phyloP scores from a whole-genome alignment of 345 rosid species.

The Xanthoceras sorbifolium region DNA sequence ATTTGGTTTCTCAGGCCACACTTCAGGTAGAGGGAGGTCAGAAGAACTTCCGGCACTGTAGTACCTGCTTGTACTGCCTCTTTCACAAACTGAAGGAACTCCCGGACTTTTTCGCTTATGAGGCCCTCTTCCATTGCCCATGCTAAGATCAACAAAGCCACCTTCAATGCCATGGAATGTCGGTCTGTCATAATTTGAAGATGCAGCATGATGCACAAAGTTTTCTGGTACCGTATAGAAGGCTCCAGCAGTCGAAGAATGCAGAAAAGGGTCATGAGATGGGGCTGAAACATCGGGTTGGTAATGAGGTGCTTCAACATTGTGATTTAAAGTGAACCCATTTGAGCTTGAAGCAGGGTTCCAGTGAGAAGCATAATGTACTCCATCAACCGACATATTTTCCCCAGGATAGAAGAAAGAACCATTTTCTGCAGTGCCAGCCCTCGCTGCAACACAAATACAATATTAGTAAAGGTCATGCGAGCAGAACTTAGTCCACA shows the following conservation, averaged over 20 bases:
- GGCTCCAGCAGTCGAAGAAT: constrained; percentile 41
- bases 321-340: constrained; percentile 48
- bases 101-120: constrained; percentile 82
- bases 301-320: constrained; percentile 53
- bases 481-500: constrained; percentile 9
- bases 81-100: constrained; percentile 61
- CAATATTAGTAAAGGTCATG: constrained; percentile 12
- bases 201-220: constrained; percentile 53
- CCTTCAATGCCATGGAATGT: constrained; percentile 48
- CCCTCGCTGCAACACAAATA: constrained; percentile 47
- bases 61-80: constrained; percentile 71
- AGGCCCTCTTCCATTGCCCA: constrained; percentile 57
- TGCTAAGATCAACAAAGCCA: constrained; percentile 52
- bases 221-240: constrained; percentile 53
- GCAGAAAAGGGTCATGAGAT: constrained; percentile 50
- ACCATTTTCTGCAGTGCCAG: constrained; percentile 47
- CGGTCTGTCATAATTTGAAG: constrained; percentile 62
- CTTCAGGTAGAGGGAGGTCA: constrained; percentile 52
- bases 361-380: constrained; percentile 65
- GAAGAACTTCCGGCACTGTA: constrained; percentile 63
- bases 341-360: constrained; percentile 55
- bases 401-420: constrained; percentile 57
- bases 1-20: constrained; percentile 52
- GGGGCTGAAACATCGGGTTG: constrained; percentile 56
- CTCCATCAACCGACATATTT: constrained; percentile 47